Percentiles rank a stretch among this genome's conserved stretches.
phyloP scores from a whole-genome alignment of 1,139 yeast species.

The Suhomyces bribrorum region DNA sequence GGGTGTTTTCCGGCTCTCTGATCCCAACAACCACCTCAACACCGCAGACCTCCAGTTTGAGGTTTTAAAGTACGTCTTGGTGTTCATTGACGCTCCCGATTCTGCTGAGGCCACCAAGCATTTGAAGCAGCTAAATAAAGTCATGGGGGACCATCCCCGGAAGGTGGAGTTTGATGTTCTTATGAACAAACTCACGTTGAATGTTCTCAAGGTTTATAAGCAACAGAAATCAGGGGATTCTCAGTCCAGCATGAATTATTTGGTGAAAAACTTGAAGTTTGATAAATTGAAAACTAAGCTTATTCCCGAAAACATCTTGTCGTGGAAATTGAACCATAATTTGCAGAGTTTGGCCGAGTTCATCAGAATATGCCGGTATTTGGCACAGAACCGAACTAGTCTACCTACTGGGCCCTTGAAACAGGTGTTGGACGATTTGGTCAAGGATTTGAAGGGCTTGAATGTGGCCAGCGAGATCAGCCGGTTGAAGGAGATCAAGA shows the following conservation, averaged over 20 bases:
- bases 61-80: slow-evolving; percentile 16
- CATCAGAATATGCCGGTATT: slow-evolving; percentile 19
- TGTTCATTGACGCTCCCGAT: slow-evolving; percentile 12
- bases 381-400: slow-evolving; percentile 7
- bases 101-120: slow-evolving; percentile 6
- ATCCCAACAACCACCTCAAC: slow-evolving; percentile 6
- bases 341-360: slow-evolving; percentile 29
- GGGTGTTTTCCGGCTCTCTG: background rate
- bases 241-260: slow-evolving; percentile 30
- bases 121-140: slow-evolving; percentile 12
- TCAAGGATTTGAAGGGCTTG: slow-evolving; percentile 12
- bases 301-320: slow-evolving; percentile 16
- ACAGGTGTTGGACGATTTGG: slow-evolving; percentile 10
- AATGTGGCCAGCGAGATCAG: slow-evolving; percentile 4
- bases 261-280: slow-evolving; percentile 33
- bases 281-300: slow-evolving; percentile 23
- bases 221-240: slow-evolving; percentile 22
- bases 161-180: slow-evolving; percentile 7
- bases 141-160: slow-evolving; percentile 7
- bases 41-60: slow-evolving; percentile 8
- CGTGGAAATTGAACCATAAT: slow-evolving; percentile 27
- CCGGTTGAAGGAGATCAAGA: slow-evolving; percentile 4
- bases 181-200: slow-evolving; percentile 18
- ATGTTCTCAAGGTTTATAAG: slow-evolving; percentile 28
- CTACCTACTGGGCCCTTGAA: slow-evolving; percentile 6